Evolutionary conservation across 1,284 basidiomycete genomes (phyloP).

Genomic region (Phellopilus nigrolimitatus): DNA sequence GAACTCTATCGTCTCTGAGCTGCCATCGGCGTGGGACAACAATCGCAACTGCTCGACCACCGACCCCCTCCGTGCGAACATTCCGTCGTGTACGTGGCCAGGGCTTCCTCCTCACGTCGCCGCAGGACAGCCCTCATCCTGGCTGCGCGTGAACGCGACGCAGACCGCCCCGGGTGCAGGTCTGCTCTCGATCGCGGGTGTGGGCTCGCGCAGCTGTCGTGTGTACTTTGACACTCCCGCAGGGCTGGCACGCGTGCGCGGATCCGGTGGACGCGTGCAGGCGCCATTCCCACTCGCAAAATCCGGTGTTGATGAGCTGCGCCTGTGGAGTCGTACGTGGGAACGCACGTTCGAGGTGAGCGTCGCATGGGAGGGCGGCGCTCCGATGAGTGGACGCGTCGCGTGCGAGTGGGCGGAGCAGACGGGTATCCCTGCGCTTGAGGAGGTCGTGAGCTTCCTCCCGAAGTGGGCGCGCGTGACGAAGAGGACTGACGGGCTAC

Average conservation of each 20-base stretch:
- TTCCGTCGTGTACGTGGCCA: constrained; percentile 36
- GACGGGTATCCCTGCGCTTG: constrained; percentile 67
- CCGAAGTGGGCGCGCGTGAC: constrained; percentile 63
- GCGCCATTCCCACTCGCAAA: constrained; percentile 39
- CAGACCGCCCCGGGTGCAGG: constrained; percentile 39
- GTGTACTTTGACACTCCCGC: constrained; percentile 51
- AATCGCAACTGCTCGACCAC: constrained; percentile 23
- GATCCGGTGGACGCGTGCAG: constrained; percentile 34
- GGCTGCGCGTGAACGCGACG: constrained; percentile 28
- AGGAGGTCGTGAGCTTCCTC: constrained; percentile 62
- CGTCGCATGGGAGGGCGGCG: constrained; percentile 36
- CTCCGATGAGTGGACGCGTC: constrained; percentile 43
- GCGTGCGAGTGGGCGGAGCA: constrained; percentile 72
- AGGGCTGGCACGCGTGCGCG: constrained; percentile 34
- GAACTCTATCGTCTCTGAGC: constrained; percentile 38
- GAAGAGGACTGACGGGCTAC: constrained; percentile 55
- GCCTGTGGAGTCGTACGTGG: constrained; percentile 71
- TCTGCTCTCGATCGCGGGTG: constrained; percentile 42
- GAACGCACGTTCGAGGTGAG: constrained; percentile 53
- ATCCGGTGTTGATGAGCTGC: constrained; percentile 40
- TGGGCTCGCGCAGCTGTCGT: constrained; percentile 60
- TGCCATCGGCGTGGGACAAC: constrained; percentile 48
- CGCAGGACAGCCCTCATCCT: constrained; percentile 20
- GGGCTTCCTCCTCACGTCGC: constrained; percentile 24
- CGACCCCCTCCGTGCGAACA: constrained; percentile 20